Evolutionary conservation across 1,284 basidiomycete genomes (phyloP).

Genomic region (Cryptococcus hybrid): DNA sequence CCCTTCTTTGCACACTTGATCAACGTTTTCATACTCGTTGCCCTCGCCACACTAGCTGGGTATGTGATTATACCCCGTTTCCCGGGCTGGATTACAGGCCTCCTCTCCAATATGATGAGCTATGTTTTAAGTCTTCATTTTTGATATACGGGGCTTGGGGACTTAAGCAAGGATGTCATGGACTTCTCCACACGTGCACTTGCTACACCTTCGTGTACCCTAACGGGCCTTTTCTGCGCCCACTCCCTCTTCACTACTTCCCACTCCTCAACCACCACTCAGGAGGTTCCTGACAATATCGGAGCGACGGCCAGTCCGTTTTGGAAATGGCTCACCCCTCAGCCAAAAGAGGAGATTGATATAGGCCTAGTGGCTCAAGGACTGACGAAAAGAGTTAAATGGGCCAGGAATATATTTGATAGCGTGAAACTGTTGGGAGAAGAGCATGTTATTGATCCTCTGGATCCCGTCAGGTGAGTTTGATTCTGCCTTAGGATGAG

Average conservation of each 20-base stretch:
- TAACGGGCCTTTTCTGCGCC: constrained; percentile 27
- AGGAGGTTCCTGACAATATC: constrained; percentile 14
- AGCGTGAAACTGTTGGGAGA: constrained; percentile 36
- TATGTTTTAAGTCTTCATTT: background rate
- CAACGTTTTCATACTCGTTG: constrained; percentile 20
- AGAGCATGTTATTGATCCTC: constrained; percentile 23
- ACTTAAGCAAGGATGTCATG: constrained; percentile 6
- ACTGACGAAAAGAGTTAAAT: constrained; percentile 31
- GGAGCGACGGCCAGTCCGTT: constrained; percentile 22
- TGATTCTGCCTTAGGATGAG: background rate
- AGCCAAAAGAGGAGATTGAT: constrained; percentile 11
- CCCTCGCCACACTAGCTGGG: constrained; percentile 4
- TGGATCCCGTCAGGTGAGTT: constrained; percentile 41
- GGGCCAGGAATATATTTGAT: constrained; percentile 42
- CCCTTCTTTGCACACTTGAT: constrained; percentile 23
- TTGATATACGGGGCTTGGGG: constrained; percentile 3
- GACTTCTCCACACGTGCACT: constrained; percentile 20
- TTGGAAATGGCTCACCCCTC: constrained; percentile 17
- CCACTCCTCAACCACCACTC: background rate
- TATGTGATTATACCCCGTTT: constrained; percentile 20
- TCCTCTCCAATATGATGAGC: constrained; percentile 10
- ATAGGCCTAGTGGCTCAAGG: constrained; percentile 33
- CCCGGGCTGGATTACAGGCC: constrained; percentile 14
- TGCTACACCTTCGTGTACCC: constrained; percentile 35
- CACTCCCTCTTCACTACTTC: constrained; percentile 1